phyloP scores from a whole-genome alignment of 1,284 basidiomycete species.

The Cryptococcus floricola region DNA sequence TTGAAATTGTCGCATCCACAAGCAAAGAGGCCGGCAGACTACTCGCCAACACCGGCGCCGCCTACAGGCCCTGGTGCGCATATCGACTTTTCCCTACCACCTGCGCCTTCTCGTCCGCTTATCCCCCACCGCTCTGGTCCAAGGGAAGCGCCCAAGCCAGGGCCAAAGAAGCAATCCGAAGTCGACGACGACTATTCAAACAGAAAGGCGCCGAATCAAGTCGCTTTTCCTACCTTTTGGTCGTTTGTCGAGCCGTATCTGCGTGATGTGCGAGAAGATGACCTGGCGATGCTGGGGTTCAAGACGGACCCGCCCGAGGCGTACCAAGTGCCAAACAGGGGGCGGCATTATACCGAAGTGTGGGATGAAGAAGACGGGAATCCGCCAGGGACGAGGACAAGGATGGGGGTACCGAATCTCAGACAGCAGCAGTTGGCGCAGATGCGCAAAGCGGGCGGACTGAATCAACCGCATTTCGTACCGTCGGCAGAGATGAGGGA shows the following conservation, averaged over 20 bases:
- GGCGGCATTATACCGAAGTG: constrained; percentile 78
- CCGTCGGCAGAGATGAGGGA: constrained; percentile 37
- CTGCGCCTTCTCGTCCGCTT: constrained; percentile 49
- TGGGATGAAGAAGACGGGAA: constrained; percentile 86
- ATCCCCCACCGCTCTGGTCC: constrained; percentile 64
- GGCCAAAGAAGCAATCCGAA: constrained; percentile 73
- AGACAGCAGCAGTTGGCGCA: constrained; percentile 17
- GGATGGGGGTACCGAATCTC: constrained; percentile 33
- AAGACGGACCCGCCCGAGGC: constrained; percentile 78
- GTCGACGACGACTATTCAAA: constrained; percentile 84
- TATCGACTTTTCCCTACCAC: constrained; percentile 43
- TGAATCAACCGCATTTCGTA: constrained; percentile 27
- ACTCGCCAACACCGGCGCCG: neutral
- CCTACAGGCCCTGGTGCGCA: constrained; percentile 20
- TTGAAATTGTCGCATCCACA: constrained; percentile 34
- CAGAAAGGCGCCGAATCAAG: constrained; percentile 61
- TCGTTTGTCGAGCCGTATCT: constrained; percentile 79
- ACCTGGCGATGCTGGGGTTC: constrained; percentile 81
- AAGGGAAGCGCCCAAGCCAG: constrained; percentile 64
- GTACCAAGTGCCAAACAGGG: constrained; percentile 78
- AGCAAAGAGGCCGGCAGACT: constrained; percentile 1
- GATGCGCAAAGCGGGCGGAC: constrained; percentile 1
- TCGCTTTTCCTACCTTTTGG: constrained; percentile 64
- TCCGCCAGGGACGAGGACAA: constrained; percentile 33
- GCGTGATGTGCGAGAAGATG: constrained; percentile 80